These are phyloP conservation scores for Fusarium liriodendri DNA, from an alignment of 2,329 filamentous ascomycete species.

Conservation along the genomic window DNA sequence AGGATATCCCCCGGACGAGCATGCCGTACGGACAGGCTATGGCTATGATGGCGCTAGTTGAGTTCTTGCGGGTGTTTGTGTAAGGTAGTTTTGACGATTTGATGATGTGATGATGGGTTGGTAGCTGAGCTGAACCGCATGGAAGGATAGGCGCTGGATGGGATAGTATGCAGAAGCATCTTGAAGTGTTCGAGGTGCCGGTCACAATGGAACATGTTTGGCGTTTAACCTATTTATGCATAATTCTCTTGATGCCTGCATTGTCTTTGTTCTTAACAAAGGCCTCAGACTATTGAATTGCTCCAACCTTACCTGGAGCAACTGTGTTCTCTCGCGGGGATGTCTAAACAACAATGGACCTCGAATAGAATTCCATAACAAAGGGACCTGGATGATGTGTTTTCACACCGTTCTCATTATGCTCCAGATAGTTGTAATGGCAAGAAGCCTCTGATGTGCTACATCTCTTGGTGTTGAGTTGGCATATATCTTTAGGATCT, in stretches of 20 bases:
- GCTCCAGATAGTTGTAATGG: neutral
- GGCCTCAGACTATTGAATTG: neutral
- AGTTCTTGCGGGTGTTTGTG: conserved; percentile 54
- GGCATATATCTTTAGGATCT: neutral
- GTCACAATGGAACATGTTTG: neutral
- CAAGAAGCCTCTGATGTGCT: neutral
- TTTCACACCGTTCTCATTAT: neutral
- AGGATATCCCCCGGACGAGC: conserved; percentile 78
- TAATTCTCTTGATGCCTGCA: neutral
- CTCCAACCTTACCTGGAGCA: neutral
- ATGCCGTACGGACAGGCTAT: conserved; percentile 90
- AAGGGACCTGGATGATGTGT: neutral
- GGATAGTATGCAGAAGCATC: neutral
- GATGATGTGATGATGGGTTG: neutral
- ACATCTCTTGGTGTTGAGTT: neutral
- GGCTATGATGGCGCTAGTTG: conserved; percentile 84
- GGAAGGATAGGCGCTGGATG: neutral
- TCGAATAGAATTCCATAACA: neutral
- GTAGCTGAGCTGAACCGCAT: neutral
- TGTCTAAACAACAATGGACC: neutral
- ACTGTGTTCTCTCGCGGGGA: neutral
- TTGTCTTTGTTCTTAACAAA: neutral
- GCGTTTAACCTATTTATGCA: neutral
- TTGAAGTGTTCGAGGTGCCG: neutral
- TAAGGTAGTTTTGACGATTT: neutral